Conservation (phyloP, 2,329 filamentous ascomycete genomes). For the Fusarium sp. region DNA sequence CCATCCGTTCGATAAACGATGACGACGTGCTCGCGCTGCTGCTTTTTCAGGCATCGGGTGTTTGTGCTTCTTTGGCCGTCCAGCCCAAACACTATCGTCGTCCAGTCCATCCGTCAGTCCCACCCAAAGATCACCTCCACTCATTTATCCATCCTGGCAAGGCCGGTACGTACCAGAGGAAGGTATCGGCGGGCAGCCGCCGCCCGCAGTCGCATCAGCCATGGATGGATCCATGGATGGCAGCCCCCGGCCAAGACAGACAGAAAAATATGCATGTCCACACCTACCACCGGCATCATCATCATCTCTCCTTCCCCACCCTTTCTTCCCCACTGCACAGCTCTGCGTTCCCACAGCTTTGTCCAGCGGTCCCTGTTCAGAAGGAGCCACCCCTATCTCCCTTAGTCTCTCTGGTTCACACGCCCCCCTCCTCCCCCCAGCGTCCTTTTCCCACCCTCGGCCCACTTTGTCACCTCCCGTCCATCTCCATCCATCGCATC, state of each 20-base stretch:
- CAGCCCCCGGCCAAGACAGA: conserved; percentile 4
- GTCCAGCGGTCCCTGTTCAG: conserved; percentile 9
- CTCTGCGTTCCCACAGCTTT: conserved; percentile 25
- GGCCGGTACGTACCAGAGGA: neutral
- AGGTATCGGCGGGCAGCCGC: conserved; percentile 1
- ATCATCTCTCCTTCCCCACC: conserved; percentile 30
- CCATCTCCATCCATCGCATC: conserved; percentile 23
- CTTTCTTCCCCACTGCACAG: conserved; percentile 33
- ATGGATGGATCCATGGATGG: neutral
- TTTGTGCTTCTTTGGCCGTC: neutral
- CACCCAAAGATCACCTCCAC: neutral
- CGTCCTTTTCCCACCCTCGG: conserved; percentile 29
- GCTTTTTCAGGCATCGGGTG: neutral
- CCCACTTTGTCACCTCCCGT: conserved; percentile 41
- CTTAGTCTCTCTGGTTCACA: conserved; percentile 8
- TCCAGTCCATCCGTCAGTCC: neutral
- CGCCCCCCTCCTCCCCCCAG: conserved; percentile 26
- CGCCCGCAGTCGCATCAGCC: conserved; percentile 12
- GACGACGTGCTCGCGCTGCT: neutral
- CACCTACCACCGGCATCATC: conserved; percentile 14
- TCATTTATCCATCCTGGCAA: neutral
- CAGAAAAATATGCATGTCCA: conserved; percentile 25
- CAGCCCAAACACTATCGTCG: neutral
- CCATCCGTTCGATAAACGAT: neutral
- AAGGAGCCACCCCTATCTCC: neutral